Evolutionary conservation across 768 basidiomycete species (phyloP).

Genomic region (Suillus subaureus): DNA sequence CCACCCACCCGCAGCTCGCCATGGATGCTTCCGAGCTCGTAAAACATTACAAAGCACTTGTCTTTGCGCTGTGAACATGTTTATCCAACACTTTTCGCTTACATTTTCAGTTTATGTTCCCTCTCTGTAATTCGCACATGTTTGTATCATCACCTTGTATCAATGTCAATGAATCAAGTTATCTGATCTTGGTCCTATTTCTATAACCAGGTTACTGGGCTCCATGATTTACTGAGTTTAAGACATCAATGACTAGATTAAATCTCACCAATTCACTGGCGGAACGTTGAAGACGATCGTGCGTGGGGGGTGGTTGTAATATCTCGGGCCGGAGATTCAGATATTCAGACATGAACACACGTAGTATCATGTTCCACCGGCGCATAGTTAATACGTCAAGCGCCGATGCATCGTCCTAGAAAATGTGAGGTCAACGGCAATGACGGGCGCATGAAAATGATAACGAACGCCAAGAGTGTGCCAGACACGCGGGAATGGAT

Average conservation of each 20-base stretch:
- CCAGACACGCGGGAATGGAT: constrained; percentile 91
- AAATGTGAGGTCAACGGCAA: constrained; percentile 9
- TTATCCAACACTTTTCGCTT: neutral
- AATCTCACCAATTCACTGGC: constrained; percentile 51
- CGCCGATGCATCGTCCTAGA: constrained; percentile 86
- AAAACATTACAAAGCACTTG: constrained; percentile 43
- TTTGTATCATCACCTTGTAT: neutral
- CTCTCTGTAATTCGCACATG: neutral
- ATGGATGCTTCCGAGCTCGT: constrained; percentile 41
- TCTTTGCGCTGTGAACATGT: constrained; percentile 19
- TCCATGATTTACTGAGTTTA: neutral
- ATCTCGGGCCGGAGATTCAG: constrained; percentile 63
- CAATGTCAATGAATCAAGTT: constrained; percentile 2
- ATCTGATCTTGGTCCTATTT: too few species aligned
- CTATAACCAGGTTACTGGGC: constrained; percentile 2
- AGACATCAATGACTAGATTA: neutral
- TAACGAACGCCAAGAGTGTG: constrained; percentile 69
- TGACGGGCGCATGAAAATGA: neutral
- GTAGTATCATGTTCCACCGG: constrained; percentile 85
- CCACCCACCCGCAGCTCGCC: constrained; percentile 30
- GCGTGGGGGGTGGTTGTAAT: constrained; percentile 25
- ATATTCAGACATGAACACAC: constrained; percentile 91
- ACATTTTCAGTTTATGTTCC: neutral
- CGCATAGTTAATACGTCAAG: constrained; percentile 84
- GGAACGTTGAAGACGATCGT: constrained; percentile 37